A percentile compares a stretch with the other conserved stretches of the same genome.
Conservation (phyloP, 805 yeast species). For the Sugiyamaella chiloensis region DNA sequence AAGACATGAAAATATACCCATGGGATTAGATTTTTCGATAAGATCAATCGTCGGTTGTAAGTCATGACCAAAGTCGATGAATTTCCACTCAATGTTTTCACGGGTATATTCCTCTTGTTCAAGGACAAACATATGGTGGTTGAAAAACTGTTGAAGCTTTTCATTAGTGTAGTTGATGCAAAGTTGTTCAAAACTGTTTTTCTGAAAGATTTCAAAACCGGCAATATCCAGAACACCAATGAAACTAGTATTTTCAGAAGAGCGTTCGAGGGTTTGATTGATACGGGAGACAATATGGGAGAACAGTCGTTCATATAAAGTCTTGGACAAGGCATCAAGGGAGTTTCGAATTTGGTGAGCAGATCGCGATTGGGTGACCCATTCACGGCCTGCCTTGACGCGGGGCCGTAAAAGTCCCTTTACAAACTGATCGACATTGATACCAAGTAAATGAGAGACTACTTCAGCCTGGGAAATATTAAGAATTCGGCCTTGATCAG, state of each 20-base stretch:
- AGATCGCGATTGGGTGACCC: conserved; percentile 73
- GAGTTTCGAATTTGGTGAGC: conserved; percentile 77
- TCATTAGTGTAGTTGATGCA: conserved; percentile 76
- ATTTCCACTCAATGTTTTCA: conserved; percentile 92
- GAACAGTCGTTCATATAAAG: conserved; percentile 80
- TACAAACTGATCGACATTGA: conserved; percentile 50
- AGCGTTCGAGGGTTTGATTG: conserved; percentile 58
- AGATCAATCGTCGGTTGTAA: conserved; percentile 91
- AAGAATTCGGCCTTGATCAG: conserved; percentile 73
- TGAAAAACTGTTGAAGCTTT: conserved; percentile 93
- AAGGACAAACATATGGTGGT: conserved; percentile 91
- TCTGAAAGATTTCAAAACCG: conserved; percentile 95
- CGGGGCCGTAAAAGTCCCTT: conserved; percentile 70
- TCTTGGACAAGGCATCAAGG: conserved; percentile 83
- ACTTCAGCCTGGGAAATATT: conserved; percentile 49
- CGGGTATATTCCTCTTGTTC: conserved; percentile 96
- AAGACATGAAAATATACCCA: conserved; percentile 80
- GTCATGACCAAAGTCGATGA: conserved; percentile 91
- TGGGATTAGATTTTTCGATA: conserved; percentile 69
- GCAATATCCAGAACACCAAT: conserved; percentile 96
- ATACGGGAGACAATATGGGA: conserved; percentile 71
- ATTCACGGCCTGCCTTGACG: conserved; percentile 88
- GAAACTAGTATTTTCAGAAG: conserved; percentile 37
- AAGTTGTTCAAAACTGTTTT: conserved; percentile 92
- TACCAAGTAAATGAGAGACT: conserved; percentile 63